Base-by-base conservation (phyloP, 208 protist species). In the Trypanosoma rangeli region DNA sequence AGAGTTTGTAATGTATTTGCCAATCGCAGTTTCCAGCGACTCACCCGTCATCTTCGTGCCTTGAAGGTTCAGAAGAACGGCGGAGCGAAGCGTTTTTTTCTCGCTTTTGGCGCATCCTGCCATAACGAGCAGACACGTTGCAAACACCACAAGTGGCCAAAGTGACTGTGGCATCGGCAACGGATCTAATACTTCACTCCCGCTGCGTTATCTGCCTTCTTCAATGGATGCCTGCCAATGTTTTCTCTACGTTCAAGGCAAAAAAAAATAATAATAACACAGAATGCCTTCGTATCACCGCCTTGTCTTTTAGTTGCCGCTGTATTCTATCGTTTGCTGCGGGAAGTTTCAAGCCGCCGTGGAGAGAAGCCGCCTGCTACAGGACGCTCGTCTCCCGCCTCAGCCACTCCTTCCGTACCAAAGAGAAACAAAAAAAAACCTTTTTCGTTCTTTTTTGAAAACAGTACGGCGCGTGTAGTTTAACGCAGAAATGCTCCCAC, bases 31-130 rank as follows among this genome's bases (percentile, higher is more conserved):
- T 3, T 49, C 22, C 29, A 94, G 70, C 0, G 70, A 62, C 4
- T 52, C 68, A 8, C 50, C 46, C 7, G 77, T 83, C 58, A 91
- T 76, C 26, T 48, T 64, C 18, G 77, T 89, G 54, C 71, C 68
- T 18, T 68, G 80, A 29, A 90, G 74, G 56, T 92, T 82, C 49
- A 84, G 67, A 33, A 94, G 59, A n/a, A 90, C 64, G 2, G 78
- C 83, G 75, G 83, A 65, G 33, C 57, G 54, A 18, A 78, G 46
- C 3, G 66, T 12, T 3, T 13, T 15, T 54, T 4, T 22, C 22
- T 68, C 31, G 5, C 49, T 33, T 1, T 49, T 18, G 13, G 58
- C 63, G 42, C 24, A 15, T 7, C 24, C n/a, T 33, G 56, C 28
- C 28, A 57, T 1, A 1, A n/a, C 16, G 24, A 28, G 49, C n/a